These are phyloP conservation scores for Cladosporium sp. DNA, from an alignment of 2,329 filamentous ascomycete genomes.

Conservation along the genomic window DNA sequence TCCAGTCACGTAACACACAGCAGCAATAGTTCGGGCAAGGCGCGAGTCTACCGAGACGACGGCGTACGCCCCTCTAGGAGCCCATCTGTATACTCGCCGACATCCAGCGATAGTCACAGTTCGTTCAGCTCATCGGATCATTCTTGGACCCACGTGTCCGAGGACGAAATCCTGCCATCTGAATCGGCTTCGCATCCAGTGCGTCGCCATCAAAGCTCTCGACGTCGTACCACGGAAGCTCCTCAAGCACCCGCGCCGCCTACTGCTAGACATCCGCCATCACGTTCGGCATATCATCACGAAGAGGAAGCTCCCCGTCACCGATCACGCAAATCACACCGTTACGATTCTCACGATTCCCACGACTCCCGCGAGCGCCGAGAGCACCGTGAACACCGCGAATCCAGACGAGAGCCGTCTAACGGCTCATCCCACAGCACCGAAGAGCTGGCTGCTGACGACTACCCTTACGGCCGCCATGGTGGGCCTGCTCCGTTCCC, in stretches of 20 bases:
- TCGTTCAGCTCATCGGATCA: conserved; percentile 19
- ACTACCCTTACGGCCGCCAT: conserved; percentile 39
- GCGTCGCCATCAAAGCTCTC: conserved; percentile 19
- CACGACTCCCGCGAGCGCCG: conserved; percentile 13
- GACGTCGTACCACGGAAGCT: conserved; percentile 32
- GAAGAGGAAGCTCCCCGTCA: conserved; percentile 23
- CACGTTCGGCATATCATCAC: conserved; percentile 28
- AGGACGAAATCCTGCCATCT: conserved; percentile 45
- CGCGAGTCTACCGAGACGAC: conserved; percentile 5
- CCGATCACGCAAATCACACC: conserved; percentile 20
- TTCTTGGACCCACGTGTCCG: conserved; percentile 27
- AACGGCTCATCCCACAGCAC: conserved; percentile 36
- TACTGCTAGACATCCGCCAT: conserved; percentile 29
- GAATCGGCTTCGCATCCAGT: conserved; percentile 47
- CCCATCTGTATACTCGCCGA: conserved; percentile 26
- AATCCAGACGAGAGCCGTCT: conserved; percentile 24
- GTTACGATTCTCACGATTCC: conserved; percentile 24
- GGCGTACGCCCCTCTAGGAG: conserved; percentile 19
- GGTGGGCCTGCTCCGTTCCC: conserved; percentile 30
- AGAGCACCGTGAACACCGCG: conserved; percentile 17
- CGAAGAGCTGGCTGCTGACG: conserved; percentile 39
- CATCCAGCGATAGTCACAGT: conserved; percentile 26
- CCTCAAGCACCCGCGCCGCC: conserved; percentile 31
- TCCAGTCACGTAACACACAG: conserved; percentile 3
- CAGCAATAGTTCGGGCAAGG: conserved; percentile 10